Conservation (phyloP, 257 asterid species). For the Anisodus acutangulus region DNA sequence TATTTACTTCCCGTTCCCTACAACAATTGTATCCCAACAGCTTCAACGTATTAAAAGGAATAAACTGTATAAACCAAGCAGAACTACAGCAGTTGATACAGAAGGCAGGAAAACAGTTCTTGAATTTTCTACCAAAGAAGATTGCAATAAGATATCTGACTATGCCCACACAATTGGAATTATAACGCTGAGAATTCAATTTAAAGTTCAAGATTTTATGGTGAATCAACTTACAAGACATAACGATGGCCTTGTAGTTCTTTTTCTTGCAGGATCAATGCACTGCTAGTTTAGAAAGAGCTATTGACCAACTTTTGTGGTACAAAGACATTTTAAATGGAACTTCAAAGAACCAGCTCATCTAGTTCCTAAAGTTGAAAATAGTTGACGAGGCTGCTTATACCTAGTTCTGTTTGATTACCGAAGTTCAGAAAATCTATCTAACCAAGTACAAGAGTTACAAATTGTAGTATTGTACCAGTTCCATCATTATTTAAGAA, state of each 20-base stretch:
- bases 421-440: neutral
- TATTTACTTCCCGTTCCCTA: no score
- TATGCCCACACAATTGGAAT: neutral
- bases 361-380: conserved; percentile 12
- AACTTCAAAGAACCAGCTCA: neutral
- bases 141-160: neutral
- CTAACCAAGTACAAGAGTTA: neutral
- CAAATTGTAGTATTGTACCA: neutral
- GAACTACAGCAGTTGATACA: conserved; percentile 3
- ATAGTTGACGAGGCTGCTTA: conserved; percentile 1
- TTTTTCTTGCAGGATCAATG: conserved; percentile 1
- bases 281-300: conserved; percentile 7
- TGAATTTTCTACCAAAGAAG: neutral
- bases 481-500: neutral
- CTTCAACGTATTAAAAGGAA: neutral
- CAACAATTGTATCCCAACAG: no score
- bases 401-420: conserved; percentile 17
- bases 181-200: neutral
- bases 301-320: neutral
- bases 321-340: neutral
- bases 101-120: conserved; percentile 19
- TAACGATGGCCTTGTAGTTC: neutral
- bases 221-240: conserved; percentile 13
- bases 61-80: neutral
- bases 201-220: conserved; percentile 23